Conservation (phyloP, 441 rosid species). For the Brassica balearica region DNA sequence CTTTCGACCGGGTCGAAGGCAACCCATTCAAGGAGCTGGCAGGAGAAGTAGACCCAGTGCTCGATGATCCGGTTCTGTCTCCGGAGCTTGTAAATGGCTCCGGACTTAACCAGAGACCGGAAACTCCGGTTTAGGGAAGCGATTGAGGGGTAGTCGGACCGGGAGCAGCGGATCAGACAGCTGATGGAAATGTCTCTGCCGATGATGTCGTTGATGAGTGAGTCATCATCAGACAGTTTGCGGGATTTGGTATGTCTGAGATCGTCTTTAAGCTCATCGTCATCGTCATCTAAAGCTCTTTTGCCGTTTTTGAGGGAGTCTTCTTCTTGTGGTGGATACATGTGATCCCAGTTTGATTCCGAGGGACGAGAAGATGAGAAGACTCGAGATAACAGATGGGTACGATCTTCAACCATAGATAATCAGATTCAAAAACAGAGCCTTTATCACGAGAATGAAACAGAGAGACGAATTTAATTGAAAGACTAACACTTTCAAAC, state of each 20-base stretch:
- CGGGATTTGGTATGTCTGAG: constrained; percentile 45
- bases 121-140: constrained; percentile 78
- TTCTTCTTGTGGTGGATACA: constrained; percentile 39
- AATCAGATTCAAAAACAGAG: constrained; percentile 12
- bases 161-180: constrained; percentile 77
- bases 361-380: constrained; percentile 73
- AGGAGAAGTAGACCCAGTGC: constrained; percentile 98
- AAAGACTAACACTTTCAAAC: not conserved
- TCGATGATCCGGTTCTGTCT: constrained; percentile 62
- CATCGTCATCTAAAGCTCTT: constrained; percentile 49
- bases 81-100: constrained; percentile 73
- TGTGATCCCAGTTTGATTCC: constrained; percentile 70
- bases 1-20: constrained; percentile 76
- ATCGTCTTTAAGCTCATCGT: not conserved
- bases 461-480: constrained; percentile 3
- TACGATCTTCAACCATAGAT: constrained; percentile 70
- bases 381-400: constrained; percentile 60
- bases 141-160: constrained; percentile 81
- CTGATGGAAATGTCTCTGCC: constrained; percentile 81
- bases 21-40: constrained; percentile 84
- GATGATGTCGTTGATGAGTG: constrained; percentile 64
- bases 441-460: constrained; percentile 10
- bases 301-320: constrained; percentile 51
- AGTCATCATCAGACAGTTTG: constrained; percentile 43
- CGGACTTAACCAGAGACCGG: constrained; percentile 66